phyloP scores from a whole-genome alignment of 1,284 basidiomycete species.

The Heterobasidion parviporum region DNA sequence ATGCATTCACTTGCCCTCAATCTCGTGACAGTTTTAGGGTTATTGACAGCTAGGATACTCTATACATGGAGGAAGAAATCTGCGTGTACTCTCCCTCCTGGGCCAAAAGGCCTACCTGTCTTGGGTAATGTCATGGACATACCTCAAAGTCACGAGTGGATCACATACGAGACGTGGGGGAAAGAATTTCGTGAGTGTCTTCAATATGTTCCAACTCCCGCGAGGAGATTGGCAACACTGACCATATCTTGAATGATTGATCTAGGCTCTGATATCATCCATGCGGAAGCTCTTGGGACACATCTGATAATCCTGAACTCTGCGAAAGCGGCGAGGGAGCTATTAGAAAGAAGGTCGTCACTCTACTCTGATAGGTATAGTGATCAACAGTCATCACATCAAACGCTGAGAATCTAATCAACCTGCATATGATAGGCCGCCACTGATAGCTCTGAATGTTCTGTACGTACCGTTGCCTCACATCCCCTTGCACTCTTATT shows the following conservation, averaged over 20 bases:
- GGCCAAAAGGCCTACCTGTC: conserved; percentile 11
- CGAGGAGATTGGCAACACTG: not conserved
- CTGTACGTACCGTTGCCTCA: not conserved
- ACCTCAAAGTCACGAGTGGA: conserved; percentile 6
- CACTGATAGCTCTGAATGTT: not conserved
- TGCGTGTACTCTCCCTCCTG: conserved; percentile 10
- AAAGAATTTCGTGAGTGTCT: conserved; percentile 8
- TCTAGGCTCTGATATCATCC: conserved; percentile 8
- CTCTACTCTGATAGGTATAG: conserved; percentile 11
- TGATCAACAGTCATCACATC: not conserved
- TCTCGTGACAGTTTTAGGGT: too few species aligned
- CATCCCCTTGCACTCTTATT: not conserved
- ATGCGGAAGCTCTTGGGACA: conserved; percentile 5
- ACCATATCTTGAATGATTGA: too few species aligned
- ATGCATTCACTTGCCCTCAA: too few species aligned
- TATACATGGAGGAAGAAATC: too few species aligned
- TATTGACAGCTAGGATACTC: too few species aligned
- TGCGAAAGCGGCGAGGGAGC: conserved; percentile 7
- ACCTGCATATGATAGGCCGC: not conserved
- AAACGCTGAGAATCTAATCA: not conserved
- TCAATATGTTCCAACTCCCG: not conserved
- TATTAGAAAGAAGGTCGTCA: conserved; percentile 8
- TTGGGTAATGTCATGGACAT: conserved; percentile 15
- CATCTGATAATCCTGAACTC: conserved; percentile 10
- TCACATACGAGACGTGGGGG: conserved; percentile 10